These are phyloP conservation scores for Cetraspora pellucida DNA, from an alignment of 192 early-diverging fungal genomes.

Conservation along the genomic window DNA sequence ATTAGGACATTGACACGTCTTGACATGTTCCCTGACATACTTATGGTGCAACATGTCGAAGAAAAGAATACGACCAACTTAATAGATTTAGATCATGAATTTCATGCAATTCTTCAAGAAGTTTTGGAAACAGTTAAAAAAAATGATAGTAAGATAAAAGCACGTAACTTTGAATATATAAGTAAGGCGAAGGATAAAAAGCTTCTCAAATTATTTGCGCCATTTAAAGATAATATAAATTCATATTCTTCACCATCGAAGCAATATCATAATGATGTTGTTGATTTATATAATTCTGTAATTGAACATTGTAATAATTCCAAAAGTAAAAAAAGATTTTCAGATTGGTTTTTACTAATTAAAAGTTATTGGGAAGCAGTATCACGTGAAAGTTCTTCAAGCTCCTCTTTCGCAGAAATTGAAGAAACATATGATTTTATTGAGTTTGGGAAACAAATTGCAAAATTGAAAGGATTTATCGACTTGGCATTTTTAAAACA, in stretches of 20 bases:
- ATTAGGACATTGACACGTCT: background rate
- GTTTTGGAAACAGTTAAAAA: background rate
- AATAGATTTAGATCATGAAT: background rate
- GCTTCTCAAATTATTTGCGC: slow-evolving; percentile 29
- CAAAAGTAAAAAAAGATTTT: slow-evolving; percentile 14
- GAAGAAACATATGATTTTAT: slow-evolving; percentile 32
- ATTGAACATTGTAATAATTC: slow-evolving; percentile 22
- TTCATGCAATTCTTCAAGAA: slow-evolving; percentile 1
- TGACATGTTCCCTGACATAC: background rate
- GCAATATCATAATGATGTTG: slow-evolving; percentile 32
- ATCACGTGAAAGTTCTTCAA: slow-evolving; percentile 1
- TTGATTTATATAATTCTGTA: slow-evolving; percentile 22
- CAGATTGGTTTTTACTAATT: slow-evolving; percentile 14
- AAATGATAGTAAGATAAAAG: background rate
- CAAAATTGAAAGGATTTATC: slow-evolving; percentile 27
- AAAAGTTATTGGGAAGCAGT: slow-evolving; percentile 29
- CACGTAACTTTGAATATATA: background rate
- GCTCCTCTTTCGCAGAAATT: slow-evolving; percentile 30
- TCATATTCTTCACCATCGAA: slow-evolving; percentile 28
- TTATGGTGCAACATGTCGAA: slow-evolving; percentile 3
- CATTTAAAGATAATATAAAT: slow-evolving; percentile 33
- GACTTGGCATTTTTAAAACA: slow-evolving; percentile 18
- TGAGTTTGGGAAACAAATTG: slow-evolving; percentile 16
- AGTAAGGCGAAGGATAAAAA: slow-evolving; percentile 17
- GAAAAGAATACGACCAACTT: background rate